Evolutionary conservation across 805 yeast species (phyloP), one percentile per base, ranked within the genome.

Genomic region (Ascoidea rubescens): DNA sequence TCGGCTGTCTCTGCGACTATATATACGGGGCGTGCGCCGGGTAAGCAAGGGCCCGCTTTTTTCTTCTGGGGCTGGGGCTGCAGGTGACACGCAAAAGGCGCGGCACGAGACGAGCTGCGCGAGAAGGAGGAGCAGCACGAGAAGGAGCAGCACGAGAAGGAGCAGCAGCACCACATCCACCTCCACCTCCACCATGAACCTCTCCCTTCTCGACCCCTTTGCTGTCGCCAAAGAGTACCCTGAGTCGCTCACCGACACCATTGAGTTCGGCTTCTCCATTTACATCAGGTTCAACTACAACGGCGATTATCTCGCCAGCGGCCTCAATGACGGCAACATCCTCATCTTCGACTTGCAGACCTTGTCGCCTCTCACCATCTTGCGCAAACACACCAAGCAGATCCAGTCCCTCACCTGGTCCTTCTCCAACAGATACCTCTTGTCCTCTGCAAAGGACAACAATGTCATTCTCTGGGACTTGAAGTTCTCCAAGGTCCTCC

Each of bases 151-250:
- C 28, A 21, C 28, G 28, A 21, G 28, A 21, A 21, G 28, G 28
- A 21, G 28, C 28, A 21, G 5, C 84, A 84, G 57, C 78, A 78
- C 10, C 82, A 80, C 4, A 79, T 84, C 54, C 85, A 62, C 60
- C 73, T 77, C 64, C 78, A 78, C 46, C 52, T 57, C 65, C 14
- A 37, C 14, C 5, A 87, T 87, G 93, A 90, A 90, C 64, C 70
- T 89, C 42, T 73, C 93, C 7, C 72, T 91, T 30, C 78, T 87
- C 57, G 98, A 90, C 65, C 97, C 97, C 3, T 87, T 88, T 64
- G 80, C 91, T 1, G 89, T 91, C 28, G 83, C 95, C 21, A 88
- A 87, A 61, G 98, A 90, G 62, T 90, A 78, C 60, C 98, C 98
- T 0, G 96, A 90, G 55, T 75, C 83, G 1, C 74, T 87, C n/a